These are phyloP conservation scores for Ganoderma sinense DNA, from an alignment of 1,284 basidiomycete species.

Conservation along the genomic window DNA sequence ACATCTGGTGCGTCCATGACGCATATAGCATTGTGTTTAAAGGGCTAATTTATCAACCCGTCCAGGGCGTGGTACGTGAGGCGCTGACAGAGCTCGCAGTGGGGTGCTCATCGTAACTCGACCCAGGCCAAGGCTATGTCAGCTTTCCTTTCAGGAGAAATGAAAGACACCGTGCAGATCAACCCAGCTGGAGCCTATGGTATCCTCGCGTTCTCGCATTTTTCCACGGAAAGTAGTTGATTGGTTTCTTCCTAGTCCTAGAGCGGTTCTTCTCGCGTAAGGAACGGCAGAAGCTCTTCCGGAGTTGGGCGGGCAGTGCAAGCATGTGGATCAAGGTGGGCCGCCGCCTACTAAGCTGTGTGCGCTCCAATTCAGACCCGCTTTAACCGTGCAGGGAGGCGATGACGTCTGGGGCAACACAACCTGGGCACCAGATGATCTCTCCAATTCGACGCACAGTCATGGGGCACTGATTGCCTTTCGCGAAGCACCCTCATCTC, in stretches of 20 bases:
- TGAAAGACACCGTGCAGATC: constrained; percentile 96
- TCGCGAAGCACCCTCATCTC: constrained; percentile 48
- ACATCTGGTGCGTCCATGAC: constrained; percentile 65
- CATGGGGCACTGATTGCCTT: constrained; percentile 90
- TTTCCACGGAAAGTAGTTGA: constrained; percentile 64
- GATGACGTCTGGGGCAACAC: constrained; percentile 90
- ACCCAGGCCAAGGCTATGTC: constrained; percentile 91
- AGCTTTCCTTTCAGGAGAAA: constrained; percentile 93
- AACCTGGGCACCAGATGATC: constrained; percentile 82
- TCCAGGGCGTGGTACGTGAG: constrained; percentile 68
- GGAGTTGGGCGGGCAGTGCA: constrained; percentile 94
- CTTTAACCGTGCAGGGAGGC: constrained; percentile 68
- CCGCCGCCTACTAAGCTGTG: not conserved
- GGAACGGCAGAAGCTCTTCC: constrained; percentile 92
- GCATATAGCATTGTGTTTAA: not conserved
- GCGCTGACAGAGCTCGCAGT: not conserved
- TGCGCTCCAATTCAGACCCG: not conserved
- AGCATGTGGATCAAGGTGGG: constrained; percentile 91
- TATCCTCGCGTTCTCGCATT: constrained; percentile 37
- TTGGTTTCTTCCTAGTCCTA: constrained; percentile 56
- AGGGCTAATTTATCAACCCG: no score
- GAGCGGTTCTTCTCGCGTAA: constrained; percentile 90
- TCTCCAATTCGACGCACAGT: constrained; percentile 63
- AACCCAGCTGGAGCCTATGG: constrained; percentile 88
- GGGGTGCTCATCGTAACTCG: not conserved